Conservation (phyloP, 345 rosid species). For the Adansonia digitata region DNA sequence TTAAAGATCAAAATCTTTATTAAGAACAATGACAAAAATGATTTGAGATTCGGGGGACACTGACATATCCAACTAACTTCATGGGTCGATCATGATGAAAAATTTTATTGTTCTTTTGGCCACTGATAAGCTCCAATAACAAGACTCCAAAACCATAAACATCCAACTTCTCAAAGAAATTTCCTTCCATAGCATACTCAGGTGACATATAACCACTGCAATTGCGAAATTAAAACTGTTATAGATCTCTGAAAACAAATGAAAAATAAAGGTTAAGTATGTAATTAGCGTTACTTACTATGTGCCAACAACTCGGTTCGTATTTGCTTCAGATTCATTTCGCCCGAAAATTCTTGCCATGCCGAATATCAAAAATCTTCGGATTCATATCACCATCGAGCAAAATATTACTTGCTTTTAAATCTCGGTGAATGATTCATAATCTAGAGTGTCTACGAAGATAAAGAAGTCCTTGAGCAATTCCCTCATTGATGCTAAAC, state of each 20-base stretch:
- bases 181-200: slow-evolving; percentile 12
- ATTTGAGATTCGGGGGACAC: background rate
- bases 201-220: slow-evolving; percentile 12
- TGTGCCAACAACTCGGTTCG: background rate
- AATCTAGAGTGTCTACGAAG: background rate
- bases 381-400: background rate
- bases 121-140: slow-evolving; percentile 4
- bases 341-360: background rate
- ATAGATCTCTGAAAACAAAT: background rate
- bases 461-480: background rate
- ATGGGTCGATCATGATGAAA: slow-evolving; percentile 1
- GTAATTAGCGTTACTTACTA: background rate
- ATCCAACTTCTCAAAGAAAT: slow-evolving; percentile 14
- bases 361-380: background rate
- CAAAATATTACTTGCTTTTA: background rate
- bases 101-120: slow-evolving; percentile 1
- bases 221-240: too few relatives aligned
- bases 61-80: slow-evolving; percentile 8
- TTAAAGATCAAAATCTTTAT: background rate
- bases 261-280: background rate
- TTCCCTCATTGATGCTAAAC: background rate
- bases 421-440: background rate
- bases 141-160: slow-evolving; percentile 17
- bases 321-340: slow-evolving; percentile 1
- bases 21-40: background rate